Percentiles rank a stretch among this genome's conserved stretches.
These are phyloP conservation scores for Kodamaea laetipori DNA, from an alignment of 805 yeast species.

Conservation along the genomic window DNA sequence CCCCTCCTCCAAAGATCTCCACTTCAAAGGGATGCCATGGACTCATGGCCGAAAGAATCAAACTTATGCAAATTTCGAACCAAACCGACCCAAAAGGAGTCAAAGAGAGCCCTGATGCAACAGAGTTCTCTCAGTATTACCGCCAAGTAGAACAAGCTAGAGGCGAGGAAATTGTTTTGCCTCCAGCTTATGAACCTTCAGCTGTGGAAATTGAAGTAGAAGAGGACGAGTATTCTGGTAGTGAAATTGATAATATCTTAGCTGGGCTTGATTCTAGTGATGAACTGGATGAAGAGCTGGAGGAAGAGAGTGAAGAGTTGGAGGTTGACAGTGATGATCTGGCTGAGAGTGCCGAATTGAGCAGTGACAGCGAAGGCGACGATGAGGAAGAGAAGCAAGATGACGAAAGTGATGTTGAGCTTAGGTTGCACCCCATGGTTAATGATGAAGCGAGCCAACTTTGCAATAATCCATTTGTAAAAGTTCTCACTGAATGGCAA, in stretches of 20 bases:
- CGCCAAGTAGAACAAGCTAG: background rate
- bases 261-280: background rate
- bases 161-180: background rate
- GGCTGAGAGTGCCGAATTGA: slow-evolving; percentile 7
- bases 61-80: slow-evolving; percentile 1
- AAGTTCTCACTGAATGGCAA: background rate
- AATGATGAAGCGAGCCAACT: background rate
- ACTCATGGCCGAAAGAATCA: slow-evolving; percentile 13
- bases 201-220: slow-evolving; percentile 4
- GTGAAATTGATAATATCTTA: slow-evolving; percentile 10
- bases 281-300: background rate
- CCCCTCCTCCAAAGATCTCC: slow-evolving; percentile 5
- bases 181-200: background rate
- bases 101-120: background rate
- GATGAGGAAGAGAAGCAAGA: slow-evolving; percentile 15
- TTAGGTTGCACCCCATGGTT: background rate
- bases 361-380: slow-evolving; percentile 11
- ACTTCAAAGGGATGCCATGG: slow-evolving; percentile 13
- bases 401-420: slow-evolving; percentile 1
- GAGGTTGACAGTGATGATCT: background rate
- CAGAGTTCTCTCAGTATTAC: background rate
- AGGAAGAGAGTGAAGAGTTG: background rate
- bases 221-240: slow-evolving; percentile 10
- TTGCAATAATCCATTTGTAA: background rate
- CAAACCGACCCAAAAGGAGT: slow-evolving; percentile 1